Base-by-base conservation (phyloP, 352 stramenopile genomes). In the Phytophthora megakarya region DNA sequence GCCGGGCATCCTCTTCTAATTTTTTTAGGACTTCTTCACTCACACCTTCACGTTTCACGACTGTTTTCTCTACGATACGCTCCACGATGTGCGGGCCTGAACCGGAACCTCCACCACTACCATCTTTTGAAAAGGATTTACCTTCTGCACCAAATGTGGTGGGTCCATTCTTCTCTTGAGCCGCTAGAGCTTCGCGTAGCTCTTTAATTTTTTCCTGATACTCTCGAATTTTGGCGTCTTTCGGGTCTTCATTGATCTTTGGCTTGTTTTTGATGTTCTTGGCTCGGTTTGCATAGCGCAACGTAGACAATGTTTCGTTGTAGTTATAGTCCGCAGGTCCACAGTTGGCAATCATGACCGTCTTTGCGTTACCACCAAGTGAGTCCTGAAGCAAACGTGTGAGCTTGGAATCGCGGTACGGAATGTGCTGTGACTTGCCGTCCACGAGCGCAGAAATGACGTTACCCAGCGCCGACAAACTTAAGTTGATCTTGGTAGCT, bases 281-380 rank as follows among this genome's bases (percentile, higher is more conserved):
- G 38, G 95, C 93, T 12, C 94, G 86, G 53, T 97, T 97, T 3
- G 93, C 95, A 65, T 98, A 98, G 21, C 92, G 88, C 26, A 98
- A 61, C n/a, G 95, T 98, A 23, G 86, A 97, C 21, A 98, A 54
- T 16, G 92, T 98, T 70, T 89, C 80, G 59, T 99, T 97, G 67
- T 98, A 98, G 69, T 99, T 99, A 73, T 98, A 98, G 78, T 98
- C 94, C 1, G 96, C 96, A 1, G 96, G 96, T 11, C 96, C 95
- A 53, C 89, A 97, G 76, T 98, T 98, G n/a, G 96, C 97, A 52
- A 97, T 97, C 96, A 99, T 99, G 43, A 98, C 92, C 6, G 96
- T 99, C 74, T 98, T 97, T 0, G 96, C 97, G 64, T 99, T 99
- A 22, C 97, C 96, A 48, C 96, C 96, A 4, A 99, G 78, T 5